phyloP scores from a whole-genome alignment of 805 yeast genomes.

The Teunomyces funiuensis region DNA sequence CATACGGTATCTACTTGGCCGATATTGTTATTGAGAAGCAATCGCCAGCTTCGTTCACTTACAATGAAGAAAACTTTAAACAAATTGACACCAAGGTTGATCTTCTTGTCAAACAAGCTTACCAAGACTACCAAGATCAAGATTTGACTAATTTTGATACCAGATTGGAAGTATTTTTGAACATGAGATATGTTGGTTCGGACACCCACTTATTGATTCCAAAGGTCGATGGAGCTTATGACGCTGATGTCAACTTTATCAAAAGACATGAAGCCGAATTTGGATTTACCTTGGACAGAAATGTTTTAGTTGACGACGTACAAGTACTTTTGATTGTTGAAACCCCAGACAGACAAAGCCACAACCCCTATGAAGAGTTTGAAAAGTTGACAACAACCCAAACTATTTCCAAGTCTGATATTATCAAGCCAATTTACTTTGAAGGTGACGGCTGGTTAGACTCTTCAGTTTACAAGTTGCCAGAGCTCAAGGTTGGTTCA shows the following conservation, averaged over 20 bases:
- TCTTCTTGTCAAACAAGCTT: conserved; percentile 44
- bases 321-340: conserved; percentile 26
- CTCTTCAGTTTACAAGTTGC: conserved; percentile 34
- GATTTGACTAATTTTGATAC: conserved; percentile 47
- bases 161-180: conserved; percentile 61
- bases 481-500: conserved; percentile 21
- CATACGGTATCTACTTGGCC: conserved; percentile 86
- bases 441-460: conserved; percentile 42
- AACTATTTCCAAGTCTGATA: neutral
- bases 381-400: neutral
- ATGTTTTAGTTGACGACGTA: conserved; percentile 38
- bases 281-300: conserved; percentile 37
- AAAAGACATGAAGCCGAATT: conserved; percentile 33
- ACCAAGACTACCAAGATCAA: conserved; percentile 43
- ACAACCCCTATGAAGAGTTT: conserved; percentile 20
- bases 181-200: conserved; percentile 84
- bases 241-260: conserved; percentile 25
- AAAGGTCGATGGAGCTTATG: conserved; percentile 20
- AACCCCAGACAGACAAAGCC: conserved; percentile 12
- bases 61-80: conserved; percentile 23
- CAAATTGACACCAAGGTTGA: conserved; percentile 47
- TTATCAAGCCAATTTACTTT: conserved; percentile 49
- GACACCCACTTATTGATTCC: conserved; percentile 81
- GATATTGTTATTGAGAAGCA: conserved; percentile 40
- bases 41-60: conserved; percentile 32